Evolutionary conservation across 805 yeast genomes (phyloP).

Genomic region (Lachancea mirantina): DNA sequence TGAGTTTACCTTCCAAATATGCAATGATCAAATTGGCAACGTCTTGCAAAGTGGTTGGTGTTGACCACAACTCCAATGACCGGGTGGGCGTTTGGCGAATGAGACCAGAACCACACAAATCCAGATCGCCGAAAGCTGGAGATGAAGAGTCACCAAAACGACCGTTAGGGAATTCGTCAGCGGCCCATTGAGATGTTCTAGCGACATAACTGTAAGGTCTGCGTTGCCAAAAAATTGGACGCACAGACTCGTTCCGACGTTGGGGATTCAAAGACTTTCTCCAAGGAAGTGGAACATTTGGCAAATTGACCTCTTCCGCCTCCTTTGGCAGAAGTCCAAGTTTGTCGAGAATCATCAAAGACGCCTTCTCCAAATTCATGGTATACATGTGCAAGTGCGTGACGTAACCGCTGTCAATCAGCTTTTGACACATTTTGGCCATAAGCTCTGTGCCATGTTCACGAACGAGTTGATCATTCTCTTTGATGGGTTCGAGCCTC

Average conservation of each 20-base stretch:
- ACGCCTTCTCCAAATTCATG: constrained; percentile 91
- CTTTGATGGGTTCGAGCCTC: constrained; percentile 72
- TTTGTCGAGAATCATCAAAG: constrained; percentile 77
- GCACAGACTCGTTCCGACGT: constrained; percentile 71
- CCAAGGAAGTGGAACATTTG: constrained; percentile 59
- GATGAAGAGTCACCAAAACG: constrained; percentile 98
- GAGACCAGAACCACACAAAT: constrained; percentile 68
- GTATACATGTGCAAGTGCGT: constrained; percentile 93
- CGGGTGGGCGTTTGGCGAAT: constrained; percentile 76
- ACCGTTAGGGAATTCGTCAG: constrained; percentile 97
- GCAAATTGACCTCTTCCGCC: constrained; percentile 32
- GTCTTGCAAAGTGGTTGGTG: constrained; percentile 55
- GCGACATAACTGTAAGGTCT: constrained; percentile 84
- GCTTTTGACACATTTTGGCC: constrained; percentile 70
- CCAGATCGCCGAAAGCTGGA: constrained; percentile 92
- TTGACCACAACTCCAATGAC: constrained; percentile 84
- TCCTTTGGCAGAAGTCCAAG: constrained; percentile 45
- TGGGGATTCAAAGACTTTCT: constrained; percentile 78
- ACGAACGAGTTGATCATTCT: constrained; percentile 84
- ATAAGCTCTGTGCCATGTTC: constrained; percentile 77
- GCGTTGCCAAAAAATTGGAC: constrained; percentile 96
- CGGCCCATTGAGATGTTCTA: constrained; percentile 73
- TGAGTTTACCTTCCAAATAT: constrained; percentile 66
- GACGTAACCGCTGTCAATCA: constrained; percentile 64
- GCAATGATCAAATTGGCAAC: constrained; percentile 54